These are phyloP conservation scores for Quercus gilva DNA, from an alignment of 306 rosid species.

Conservation along the genomic window DNA sequence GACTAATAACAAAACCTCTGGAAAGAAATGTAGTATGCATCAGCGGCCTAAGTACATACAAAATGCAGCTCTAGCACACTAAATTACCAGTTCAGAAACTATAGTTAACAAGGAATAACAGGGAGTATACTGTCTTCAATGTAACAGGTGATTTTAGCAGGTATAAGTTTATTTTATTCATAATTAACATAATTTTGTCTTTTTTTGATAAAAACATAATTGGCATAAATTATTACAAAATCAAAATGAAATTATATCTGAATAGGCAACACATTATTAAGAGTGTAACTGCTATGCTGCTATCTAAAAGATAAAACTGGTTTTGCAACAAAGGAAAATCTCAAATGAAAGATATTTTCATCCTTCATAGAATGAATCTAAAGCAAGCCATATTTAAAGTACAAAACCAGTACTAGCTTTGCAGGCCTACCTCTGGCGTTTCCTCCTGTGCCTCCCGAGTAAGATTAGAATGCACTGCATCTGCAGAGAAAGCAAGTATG, in stretches of 20 bases:
- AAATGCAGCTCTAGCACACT: background rate
- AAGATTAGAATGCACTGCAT: conserved; percentile 22
- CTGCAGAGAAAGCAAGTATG: conserved; percentile 13
- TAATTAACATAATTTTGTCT: background rate
- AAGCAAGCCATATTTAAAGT: background rate
- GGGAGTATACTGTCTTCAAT: background rate
- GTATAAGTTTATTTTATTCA: background rate
- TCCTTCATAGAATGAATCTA: background rate
- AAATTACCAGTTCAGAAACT: background rate
- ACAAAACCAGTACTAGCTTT: background rate
- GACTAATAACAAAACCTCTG: background rate
- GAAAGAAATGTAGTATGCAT: background rate
- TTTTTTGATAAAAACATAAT: no score
- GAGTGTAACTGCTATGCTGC: background rate
- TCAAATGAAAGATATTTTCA: background rate
- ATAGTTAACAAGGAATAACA: background rate
- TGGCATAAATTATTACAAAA: background rate
- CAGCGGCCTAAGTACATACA: background rate
- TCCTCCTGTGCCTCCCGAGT: conserved; percentile 22
- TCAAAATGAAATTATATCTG: background rate
- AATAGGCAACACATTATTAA: background rate
- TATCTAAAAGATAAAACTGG: background rate
- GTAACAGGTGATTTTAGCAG: background rate
- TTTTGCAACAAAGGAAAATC: background rate
- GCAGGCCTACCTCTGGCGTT: conserved; percentile 27